Evolutionary conservation across 306 rosid genomes (phyloP).

Genomic region (Chamaecrista fasciculata): DNA sequence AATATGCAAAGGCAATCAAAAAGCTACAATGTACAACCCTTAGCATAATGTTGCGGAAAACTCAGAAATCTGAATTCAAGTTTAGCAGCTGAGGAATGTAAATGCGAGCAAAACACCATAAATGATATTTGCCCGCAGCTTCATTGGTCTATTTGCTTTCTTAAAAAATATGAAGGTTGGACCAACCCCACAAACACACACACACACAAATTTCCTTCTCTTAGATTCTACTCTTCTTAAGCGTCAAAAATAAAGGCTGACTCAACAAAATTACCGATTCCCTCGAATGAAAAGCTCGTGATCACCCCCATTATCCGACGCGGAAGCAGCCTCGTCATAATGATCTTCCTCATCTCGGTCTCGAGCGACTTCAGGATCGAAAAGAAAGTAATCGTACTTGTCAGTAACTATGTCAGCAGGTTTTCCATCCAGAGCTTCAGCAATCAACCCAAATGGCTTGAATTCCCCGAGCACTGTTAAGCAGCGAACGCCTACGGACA

Average conservation of each 20-base stretch:
- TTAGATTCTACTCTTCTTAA: not conserved
- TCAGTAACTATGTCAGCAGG: conserved; percentile 51
- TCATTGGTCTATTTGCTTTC: not conserved
- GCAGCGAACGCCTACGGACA: conserved; percentile 66
- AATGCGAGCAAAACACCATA: not conserved
- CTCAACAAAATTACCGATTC: conserved; percentile 52
- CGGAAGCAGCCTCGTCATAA: conserved; percentile 47
- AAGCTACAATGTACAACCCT: not conserved
- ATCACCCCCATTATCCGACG: conserved; percentile 58
- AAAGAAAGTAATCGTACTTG: conserved; percentile 80
- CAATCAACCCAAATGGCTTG: conserved; percentile 92
- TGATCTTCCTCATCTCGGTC: conserved; percentile 56
- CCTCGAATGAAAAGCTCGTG: conserved; percentile 87
- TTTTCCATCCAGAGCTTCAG: conserved; percentile 91
- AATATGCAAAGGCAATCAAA: not conserved
- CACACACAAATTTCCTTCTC: not conserved
- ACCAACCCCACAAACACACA: not conserved
- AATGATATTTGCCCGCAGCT: not conserved
- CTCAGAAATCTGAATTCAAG: not conserved
- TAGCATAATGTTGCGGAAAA: not conserved
- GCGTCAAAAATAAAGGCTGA: conserved; percentile 10
- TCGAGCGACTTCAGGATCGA: conserved; percentile 69
- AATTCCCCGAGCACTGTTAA: conserved; percentile 87
- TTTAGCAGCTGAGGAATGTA: not conserved
- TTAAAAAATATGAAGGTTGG: not conserved